Conservation (phyloP, 2,329 filamentous ascomycete genomes). For the Penicillium sp. region DNA sequence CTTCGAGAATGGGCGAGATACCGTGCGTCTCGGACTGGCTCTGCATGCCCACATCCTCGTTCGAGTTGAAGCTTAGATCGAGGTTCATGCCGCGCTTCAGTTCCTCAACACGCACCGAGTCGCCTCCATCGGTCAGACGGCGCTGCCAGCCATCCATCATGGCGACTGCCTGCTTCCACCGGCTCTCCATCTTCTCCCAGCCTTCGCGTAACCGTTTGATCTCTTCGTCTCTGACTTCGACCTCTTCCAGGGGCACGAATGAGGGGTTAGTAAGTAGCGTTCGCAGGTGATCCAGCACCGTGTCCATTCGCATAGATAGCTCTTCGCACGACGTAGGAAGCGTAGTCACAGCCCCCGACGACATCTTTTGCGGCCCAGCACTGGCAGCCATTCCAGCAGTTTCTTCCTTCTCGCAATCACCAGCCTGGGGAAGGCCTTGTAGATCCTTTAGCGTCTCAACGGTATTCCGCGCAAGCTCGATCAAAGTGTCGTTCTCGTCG, state of each 20-base stretch:
- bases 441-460: conserved; percentile 64
- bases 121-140: conserved; percentile 58
- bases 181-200: conserved; percentile 88
- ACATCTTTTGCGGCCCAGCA: conserved; percentile 22
- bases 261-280: conserved; percentile 89
- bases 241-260: conserved; percentile 92
- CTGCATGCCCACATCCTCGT: conserved; percentile 19
- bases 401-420: conserved; percentile 34
- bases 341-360: conserved; percentile 38
- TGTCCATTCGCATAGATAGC: conserved; percentile 69
- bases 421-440: conserved; percentile 49
- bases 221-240: conserved; percentile 87
- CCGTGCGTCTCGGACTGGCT: conserved; percentile 21
- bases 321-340: conserved; percentile 63
- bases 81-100: conserved; percentile 45
- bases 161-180: conserved; percentile 84
- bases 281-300: conserved; percentile 74
- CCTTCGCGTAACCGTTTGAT: conserved; percentile 78
- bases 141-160: conserved; percentile 92
- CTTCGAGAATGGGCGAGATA: conserved; percentile 34
- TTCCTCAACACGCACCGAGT: conserved; percentile 44
- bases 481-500: conserved; percentile 84
- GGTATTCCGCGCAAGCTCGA: conserved; percentile 68
- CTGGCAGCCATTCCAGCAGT: conserved; percentile 27
- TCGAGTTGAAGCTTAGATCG: conserved; percentile 34